Evolutionary conservation across 2,329 filamentous ascomycete species (phyloP), one percentile per base, ranked within the genome.

Genomic region (Botrytis aclada): DNA sequence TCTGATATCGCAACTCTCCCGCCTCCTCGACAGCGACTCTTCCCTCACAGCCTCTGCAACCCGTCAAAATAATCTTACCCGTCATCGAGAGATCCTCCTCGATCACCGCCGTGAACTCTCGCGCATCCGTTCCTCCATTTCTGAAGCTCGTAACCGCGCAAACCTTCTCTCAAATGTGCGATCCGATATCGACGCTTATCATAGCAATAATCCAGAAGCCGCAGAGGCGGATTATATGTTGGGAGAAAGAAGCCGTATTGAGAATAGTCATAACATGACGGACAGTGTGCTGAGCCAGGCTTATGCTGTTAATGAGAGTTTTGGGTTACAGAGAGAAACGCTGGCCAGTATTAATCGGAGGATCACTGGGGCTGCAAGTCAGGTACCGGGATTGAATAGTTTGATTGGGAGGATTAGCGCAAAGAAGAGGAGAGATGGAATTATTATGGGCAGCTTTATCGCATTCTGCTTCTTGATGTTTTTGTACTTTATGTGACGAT

Each of bases 151-250:
- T 80, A 91, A 97, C 82, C 91, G 94, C 76, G 92, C 93, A 72
- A 97, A 98, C 82, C 89, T 99, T 45, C 89, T 99, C 72, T 92
- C 91, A 70, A 96, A 94, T 80, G 94, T 99, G 66, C 93, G 94
- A 75, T 92, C 92, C 79, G 96, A 99, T 82, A 98, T 98, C 82
- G 88, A 94, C 82, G 90, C 93, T 71, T 98, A 97, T 84, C 93
- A 92, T 71, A 89, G 91, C 67, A 89, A 89, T 72, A 96, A 97
- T 81, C 93, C 93, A 14, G 92, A 89, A 77, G 90, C 90, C 4
- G 92, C 91, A 71, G 96, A 98, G 84, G 94, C 94, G 64, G 95
- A 99, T 74, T 99, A 98, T 85, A 98, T 99, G 95, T 88, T 99
- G 41, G 92, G 93, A 78, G 96, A 99, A 86, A 88, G 96, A 69